These are phyloP conservation scores for Wickerhamomyces hampshirensis DNA, from an alignment of 805 yeast species.

Conservation along the genomic window DNA sequence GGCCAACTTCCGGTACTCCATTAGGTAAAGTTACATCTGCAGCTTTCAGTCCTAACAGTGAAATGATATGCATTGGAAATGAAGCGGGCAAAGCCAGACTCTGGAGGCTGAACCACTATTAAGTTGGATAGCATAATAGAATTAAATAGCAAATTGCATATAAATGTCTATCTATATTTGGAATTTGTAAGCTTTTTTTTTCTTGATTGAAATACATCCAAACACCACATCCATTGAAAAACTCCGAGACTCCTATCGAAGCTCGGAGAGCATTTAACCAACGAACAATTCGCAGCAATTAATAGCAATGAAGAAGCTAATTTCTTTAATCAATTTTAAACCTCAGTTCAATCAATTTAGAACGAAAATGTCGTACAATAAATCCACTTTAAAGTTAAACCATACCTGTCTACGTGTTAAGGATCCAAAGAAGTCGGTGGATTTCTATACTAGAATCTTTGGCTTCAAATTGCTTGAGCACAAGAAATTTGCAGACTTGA, in stretches of 20 bases:
- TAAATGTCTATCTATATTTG: background rate
- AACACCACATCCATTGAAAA: too few relatives aligned
- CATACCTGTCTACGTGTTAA: conserved; percentile 79
- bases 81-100: conserved; percentile 86
- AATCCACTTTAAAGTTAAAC: conserved; percentile 37
- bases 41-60: conserved; percentile 74
- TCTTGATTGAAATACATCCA: too few relatives aligned
- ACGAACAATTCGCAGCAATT: too few relatives aligned
- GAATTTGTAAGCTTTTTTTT: too few relatives aligned
- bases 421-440: conserved; percentile 68
- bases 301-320: too few relatives aligned
- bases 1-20: conserved; percentile 98
- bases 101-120: conserved; percentile 85
- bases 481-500: conserved; percentile 47
- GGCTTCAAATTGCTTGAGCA: conserved; percentile 61
- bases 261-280: too few relatives aligned
- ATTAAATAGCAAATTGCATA: background rate
- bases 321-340: too few relatives aligned
- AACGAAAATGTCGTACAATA: background rate
- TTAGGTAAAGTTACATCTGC: conserved; percentile 87
- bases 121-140: background rate
- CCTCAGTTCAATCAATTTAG: too few relatives aligned
- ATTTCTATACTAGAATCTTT: conserved; percentile 69
- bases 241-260: too few relatives aligned
- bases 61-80: conserved; percentile 84